Conservation (phyloP, 2,329 filamentous ascomycete genomes). For the Exophiala alcalophila region DNA sequence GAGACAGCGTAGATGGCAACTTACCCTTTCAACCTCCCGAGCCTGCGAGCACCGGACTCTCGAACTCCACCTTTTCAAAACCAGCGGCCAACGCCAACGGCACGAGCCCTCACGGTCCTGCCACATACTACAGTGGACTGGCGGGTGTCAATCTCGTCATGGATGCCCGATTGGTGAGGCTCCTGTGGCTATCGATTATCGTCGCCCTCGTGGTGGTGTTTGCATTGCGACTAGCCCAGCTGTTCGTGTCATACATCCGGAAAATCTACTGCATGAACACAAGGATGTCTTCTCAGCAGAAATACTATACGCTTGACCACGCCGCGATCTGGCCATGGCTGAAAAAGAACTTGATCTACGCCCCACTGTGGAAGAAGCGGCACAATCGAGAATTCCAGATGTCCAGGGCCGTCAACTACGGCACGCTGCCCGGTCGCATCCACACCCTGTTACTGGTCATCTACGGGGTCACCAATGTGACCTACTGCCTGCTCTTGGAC, state of each 20-base stretch:
- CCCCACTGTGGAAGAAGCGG: slow-evolving; percentile 69
- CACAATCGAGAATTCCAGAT: slow-evolving; percentile 74
- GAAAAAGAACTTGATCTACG: slow-evolving; percentile 51
- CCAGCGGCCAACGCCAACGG: slow-evolving; percentile 3
- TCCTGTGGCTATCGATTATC: slow-evolving; percentile 37
- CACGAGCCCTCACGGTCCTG: slow-evolving; percentile 42
- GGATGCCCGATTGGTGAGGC: slow-evolving; percentile 25
- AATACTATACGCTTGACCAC: slow-evolving; percentile 46
- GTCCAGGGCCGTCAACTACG: slow-evolving; percentile 65
- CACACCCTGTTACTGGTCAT: slow-evolving; percentile 66
- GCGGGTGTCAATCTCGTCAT: slow-evolving; percentile 30
- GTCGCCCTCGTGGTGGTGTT: slow-evolving; percentile 37
- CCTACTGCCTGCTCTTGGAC: slow-evolving; percentile 61
- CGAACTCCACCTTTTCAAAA: not conserved
- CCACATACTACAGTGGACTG: slow-evolving; percentile 55
- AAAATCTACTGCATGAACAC: slow-evolving; percentile 42
- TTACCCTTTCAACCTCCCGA: slow-evolving; percentile 1
- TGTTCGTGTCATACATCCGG: slow-evolving; percentile 45
- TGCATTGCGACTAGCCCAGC: slow-evolving; percentile 43
- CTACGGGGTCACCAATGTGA: slow-evolving; percentile 71
- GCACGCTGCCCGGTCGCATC: slow-evolving; percentile 75
- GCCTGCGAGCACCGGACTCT: not conserved
- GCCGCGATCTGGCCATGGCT: slow-evolving; percentile 42
- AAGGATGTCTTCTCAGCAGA: slow-evolving; percentile 39
- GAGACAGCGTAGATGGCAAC: slow-evolving; percentile 13